Evolutionary conservation across 768 basidiomycete genomes (phyloP).

Genomic region (Lactifluus subvellereus): DNA sequence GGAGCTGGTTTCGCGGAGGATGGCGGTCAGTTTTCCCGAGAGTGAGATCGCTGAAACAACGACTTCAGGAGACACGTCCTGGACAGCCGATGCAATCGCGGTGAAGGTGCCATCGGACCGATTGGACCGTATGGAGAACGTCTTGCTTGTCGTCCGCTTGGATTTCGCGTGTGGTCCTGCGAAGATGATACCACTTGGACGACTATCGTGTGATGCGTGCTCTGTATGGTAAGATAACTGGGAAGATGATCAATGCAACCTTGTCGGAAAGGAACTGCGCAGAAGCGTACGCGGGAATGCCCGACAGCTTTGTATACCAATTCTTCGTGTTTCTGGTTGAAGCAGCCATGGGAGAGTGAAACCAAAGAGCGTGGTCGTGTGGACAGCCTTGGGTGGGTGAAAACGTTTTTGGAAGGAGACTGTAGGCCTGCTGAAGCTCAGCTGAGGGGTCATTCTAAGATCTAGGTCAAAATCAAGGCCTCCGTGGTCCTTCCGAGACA

Average conservation of each 20-base stretch:
- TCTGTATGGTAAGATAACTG: neutral
- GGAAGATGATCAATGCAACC: neutral
- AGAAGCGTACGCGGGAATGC: constrained; percentile 15
- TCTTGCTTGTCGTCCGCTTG: constrained; percentile 20
- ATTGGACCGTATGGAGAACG: constrained; percentile 15
- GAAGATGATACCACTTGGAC: constrained; percentile 14
- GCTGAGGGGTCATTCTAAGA: too few species aligned
- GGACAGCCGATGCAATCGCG: constrained; percentile 14
- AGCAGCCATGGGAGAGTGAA: constrained; percentile 4
- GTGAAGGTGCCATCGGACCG: constrained; percentile 13
- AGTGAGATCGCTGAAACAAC: constrained; percentile 24
- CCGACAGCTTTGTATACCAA: constrained; percentile 20
- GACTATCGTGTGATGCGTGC: constrained; percentile 4
- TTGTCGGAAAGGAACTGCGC: constrained; percentile 21
- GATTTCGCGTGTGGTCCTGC: constrained; percentile 20
- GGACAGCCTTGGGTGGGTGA: neutral
- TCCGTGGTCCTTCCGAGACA: too few species aligned
- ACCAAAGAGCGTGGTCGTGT: constrained; percentile 6
- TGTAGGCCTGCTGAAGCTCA: too few species aligned
- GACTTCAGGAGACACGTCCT: constrained; percentile 25
- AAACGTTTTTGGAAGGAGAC: neutral
- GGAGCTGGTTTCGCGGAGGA: constrained; percentile 25
- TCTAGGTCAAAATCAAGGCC: too few species aligned
- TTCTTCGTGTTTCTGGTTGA: constrained; percentile 4
- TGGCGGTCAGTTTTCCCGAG: constrained; percentile 25